Evolutionary conservation across 148 eudicot genomes (phyloP), one percentile per base, ranked within the genome.

Genomic region (Rhododendron vialii): DNA sequence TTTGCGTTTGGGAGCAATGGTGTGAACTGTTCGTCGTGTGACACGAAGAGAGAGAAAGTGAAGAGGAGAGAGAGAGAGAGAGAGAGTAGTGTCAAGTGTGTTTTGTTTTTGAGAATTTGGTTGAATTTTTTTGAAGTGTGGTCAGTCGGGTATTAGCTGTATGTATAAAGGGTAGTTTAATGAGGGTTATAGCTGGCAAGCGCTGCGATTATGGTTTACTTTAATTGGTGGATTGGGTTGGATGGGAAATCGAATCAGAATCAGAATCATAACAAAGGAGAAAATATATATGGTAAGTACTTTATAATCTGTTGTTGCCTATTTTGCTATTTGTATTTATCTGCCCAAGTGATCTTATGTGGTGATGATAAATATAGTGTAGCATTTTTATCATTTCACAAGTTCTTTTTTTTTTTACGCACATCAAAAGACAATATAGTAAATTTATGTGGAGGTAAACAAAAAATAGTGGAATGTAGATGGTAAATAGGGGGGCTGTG

Each of bases 121-220:
- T 50, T 82, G 86, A 88, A 88, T 26, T 85, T 84, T 87, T 87
- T 86, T 78, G 83, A 73, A 36, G 61, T 85, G 79, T 2, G 17
- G 76, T 90, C 87, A 86, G 78, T 71, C 14, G 78, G 13, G 87
- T 86, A 88, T 88, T 87, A 85, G 92, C 92, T 90, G 92, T 69
- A 20, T 36, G 85, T 15, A 83, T 17, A 8, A 8, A 11, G 78
- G 38, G 15, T 67, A 35, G 85, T 73, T 47, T 84, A 67, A 84
- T 84, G 85, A 84, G 80, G 85, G 18, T 67, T 50, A 84, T 50
- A 84, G 85, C 85, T 84, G 85, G 65, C 85, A 73, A 71, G 67
- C 85, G 80, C 80, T 73, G 59, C 36, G 22, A 28, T 12, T 24
- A 22, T 78, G 15, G 36, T 80, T 5, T n/a, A 12, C 61, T 48